A percentile compares a stretch with the other conserved stretches of the same genome.
These are phyloP conservation scores for Caryocar brasiliense DNA, from an alignment of 441 rosid genomes.

Conservation along the genomic window DNA sequence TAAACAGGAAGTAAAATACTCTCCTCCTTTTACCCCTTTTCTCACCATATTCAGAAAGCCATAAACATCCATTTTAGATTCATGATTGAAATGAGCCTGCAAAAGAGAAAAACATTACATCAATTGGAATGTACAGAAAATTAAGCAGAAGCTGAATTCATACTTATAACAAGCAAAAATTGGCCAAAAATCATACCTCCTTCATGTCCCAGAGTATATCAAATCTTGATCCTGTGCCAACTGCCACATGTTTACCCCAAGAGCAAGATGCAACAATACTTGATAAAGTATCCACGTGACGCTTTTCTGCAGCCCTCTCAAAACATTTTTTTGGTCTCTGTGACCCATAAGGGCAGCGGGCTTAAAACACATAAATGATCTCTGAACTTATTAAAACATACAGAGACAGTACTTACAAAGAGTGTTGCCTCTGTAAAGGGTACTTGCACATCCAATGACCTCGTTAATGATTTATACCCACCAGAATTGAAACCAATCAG, in stretches of 20 bases:
- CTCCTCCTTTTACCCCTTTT: constrained; percentile 27
- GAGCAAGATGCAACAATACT: constrained; percentile 86
- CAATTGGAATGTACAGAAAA: neutral
- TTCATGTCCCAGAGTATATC: constrained; percentile 66
- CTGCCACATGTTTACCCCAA: constrained; percentile 87
- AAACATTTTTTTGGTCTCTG: constrained; percentile 85
- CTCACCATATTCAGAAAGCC: constrained; percentile 71
- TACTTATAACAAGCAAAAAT: no score
- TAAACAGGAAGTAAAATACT: constrained; percentile 41
- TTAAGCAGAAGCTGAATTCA: no score
- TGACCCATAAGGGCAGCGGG: constrained; percentile 13
- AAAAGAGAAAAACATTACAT: constrained; percentile 13
- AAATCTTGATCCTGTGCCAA: constrained; percentile 89
- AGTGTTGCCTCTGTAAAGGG: constrained; percentile 96
- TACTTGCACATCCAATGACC: constrained; percentile 67
- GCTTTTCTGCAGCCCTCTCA: constrained; percentile 89
- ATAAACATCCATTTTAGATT: constrained; percentile 50
- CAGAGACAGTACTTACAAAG: constrained; percentile 42
- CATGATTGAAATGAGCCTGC: constrained; percentile 44
- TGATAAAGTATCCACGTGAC: constrained; percentile 61
- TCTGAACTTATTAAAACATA: constrained; percentile 8
- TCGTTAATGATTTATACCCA: constrained; percentile 68
- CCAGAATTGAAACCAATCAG: constrained; percentile 84
- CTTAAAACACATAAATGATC: neutral
- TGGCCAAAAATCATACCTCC: constrained; percentile 30